Percentiles rank a stretch among this genome's conserved stretches.
phyloP scores from a whole-genome alignment of 352 stramenopile species.

The Globisporangium nagaii region DNA sequence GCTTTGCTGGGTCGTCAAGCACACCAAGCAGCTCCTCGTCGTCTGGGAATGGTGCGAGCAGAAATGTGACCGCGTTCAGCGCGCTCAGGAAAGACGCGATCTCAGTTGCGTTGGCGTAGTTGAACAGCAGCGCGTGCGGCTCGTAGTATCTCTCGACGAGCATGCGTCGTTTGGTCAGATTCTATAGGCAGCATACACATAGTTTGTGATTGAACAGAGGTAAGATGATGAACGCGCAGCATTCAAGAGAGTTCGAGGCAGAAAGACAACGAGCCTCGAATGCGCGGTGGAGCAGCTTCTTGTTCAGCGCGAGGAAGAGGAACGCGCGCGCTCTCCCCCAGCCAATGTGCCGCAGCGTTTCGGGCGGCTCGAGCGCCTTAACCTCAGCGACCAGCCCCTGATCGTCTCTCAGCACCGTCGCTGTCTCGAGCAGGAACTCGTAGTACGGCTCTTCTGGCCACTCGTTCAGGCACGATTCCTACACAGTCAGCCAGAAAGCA shows the following conservation, averaged over 20 bases:
- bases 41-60: slow-evolving; percentile 27
- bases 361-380: slow-evolving; percentile 19
- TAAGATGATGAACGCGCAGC: not conserved
- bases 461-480: slow-evolving; percentile 33
- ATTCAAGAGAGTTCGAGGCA: not conserved
- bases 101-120: slow-evolving; percentile 49
- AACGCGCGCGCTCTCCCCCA: slow-evolving; percentile 67
- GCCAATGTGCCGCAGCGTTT: slow-evolving; percentile 44
- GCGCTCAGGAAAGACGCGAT: slow-evolving; percentile 61
- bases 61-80: slow-evolving; percentile 65
- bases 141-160: slow-evolving; percentile 67
- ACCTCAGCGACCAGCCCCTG: slow-evolving; percentile 55
- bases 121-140: slow-evolving; percentile 45
- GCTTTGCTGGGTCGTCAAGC: not conserved
- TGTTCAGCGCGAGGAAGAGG: slow-evolving; percentile 65
- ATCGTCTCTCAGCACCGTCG: slow-evolving; percentile 60
- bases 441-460: slow-evolving; percentile 77
- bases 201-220: too few relatives aligned
- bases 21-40: not conserved
- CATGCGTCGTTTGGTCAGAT: slow-evolving; percentile 57
- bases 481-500: not conserved
- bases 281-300: slow-evolving; percentile 63
- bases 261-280: slow-evolving; percentile 28
- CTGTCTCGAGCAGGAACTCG: slow-evolving; percentile 58
- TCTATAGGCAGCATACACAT: slow-evolving; percentile 25